A percentile compares a stretch with the other conserved stretches of the same genome.
These are phyloP conservation scores for Stagonosporopsis cucurbitacearum DNA, from an alignment of 2,329 filamentous ascomycete species.

Conservation along the genomic window DNA sequence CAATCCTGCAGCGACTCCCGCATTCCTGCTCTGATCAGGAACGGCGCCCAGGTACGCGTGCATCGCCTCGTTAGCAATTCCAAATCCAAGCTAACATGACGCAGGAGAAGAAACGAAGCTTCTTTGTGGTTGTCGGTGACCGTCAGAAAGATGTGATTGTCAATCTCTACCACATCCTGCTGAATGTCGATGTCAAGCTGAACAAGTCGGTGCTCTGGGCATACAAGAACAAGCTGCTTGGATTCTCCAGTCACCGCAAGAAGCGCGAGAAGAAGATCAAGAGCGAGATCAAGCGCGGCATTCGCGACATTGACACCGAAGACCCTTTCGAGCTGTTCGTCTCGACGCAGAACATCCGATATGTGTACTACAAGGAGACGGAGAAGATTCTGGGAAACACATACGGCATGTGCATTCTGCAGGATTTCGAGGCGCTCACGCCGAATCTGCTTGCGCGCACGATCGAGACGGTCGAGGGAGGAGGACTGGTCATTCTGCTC, in stretches of 20 bases:
- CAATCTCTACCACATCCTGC: constrained; percentile 91
- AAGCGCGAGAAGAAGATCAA: constrained; percentile 99
- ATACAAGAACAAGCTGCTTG: constrained; percentile 96
- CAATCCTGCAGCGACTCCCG: constrained; percentile 40
- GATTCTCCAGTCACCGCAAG: constrained; percentile 92
- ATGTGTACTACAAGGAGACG: constrained; percentile 99
- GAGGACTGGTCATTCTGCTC: constrained; percentile 86
- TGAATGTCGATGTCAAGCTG: constrained; percentile 86
- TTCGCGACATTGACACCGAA: constrained; percentile 87
- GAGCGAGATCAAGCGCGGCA: constrained; percentile 94
- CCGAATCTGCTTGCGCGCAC: constrained; percentile 95
- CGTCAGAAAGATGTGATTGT: constrained; percentile 96
- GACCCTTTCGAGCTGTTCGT: constrained; percentile 98
- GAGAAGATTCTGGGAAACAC: constrained; percentile 98
- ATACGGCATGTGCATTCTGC: constrained; percentile 96
- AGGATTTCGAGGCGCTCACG: constrained; percentile 97
- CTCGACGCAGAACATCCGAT: constrained; percentile 94
- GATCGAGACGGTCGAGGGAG: constrained; percentile 96
- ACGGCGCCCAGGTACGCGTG: constrained; percentile 45
- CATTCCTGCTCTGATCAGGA: constrained; percentile 51
- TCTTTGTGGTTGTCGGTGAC: constrained; percentile 96
- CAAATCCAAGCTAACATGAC: constrained; percentile 19
- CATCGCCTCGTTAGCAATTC: neutral
- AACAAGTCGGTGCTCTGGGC: constrained; percentile 98
- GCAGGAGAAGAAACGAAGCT: constrained; percentile 92